A percentile compares a stretch with the other conserved stretches of the same genome.
phyloP scores from a whole-genome alignment of 139 green algal species.

The Asterochloris erici region DNA sequence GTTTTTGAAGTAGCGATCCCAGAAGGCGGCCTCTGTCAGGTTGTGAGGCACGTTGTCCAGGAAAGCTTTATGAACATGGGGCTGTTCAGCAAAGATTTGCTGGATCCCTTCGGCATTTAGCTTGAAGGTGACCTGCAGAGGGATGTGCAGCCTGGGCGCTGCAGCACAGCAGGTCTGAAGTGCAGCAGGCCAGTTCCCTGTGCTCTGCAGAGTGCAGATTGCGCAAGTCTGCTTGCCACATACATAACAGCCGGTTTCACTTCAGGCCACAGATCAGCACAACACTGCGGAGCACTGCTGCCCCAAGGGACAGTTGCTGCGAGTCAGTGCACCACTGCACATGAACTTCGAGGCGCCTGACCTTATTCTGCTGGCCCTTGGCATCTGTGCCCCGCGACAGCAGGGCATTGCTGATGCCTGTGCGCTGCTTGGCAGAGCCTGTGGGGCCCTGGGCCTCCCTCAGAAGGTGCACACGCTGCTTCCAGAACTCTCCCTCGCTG shows the following conservation, averaged over 20 bases:
- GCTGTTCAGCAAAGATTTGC: conserved; percentile 46
- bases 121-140: conserved; percentile 32
- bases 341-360: neutral
- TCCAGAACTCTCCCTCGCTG: conserved; percentile 50
- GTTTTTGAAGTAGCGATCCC: conserved; percentile 46
- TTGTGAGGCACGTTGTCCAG: conserved; percentile 39
- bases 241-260: neutral
- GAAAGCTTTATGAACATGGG: conserved; percentile 50
- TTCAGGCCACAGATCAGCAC: too few relatives aligned
- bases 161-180: too few relatives aligned
- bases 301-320: neutral
- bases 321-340: too few relatives aligned
- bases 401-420: conserved; percentile 40
- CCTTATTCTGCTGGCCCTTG: conserved; percentile 37
- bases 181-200: too few relatives aligned
- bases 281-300: neutral
- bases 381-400: conserved; percentile 25
- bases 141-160: too few relatives aligned
- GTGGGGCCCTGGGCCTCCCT: neutral
- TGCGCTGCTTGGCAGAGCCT: conserved; percentile 19
- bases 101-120: conserved; percentile 33
- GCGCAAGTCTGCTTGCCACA: too few relatives aligned
- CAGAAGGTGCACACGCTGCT: conserved; percentile 20
- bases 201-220: too few relatives aligned
- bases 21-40: conserved; percentile 49